Percentiles rank a stretch among this genome's conserved stretches.
Conservation (phyloP, 768 basidiomycete genomes). For the Auriscalpium microsporum region DNA sequence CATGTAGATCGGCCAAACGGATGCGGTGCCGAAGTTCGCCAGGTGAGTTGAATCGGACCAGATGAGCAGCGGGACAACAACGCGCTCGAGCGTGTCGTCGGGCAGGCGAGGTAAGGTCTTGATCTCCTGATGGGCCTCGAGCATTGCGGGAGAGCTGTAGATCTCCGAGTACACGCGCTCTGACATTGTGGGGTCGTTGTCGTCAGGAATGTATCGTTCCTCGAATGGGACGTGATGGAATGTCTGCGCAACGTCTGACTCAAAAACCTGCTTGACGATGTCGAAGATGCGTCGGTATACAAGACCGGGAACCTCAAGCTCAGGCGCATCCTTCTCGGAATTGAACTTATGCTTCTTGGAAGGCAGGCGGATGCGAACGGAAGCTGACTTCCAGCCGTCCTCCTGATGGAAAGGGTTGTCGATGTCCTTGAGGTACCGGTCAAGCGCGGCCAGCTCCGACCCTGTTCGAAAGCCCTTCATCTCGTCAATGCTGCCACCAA, state of each 20-base stretch:
- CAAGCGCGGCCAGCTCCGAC: background rate
- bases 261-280: background rate
- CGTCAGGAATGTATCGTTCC: background rate
- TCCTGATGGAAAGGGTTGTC: background rate
- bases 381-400: background rate
- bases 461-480: background rate
- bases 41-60: slow-evolving; percentile 25
- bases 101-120: background rate
- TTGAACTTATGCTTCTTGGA: background rate
- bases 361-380: background rate
- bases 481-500: background rate
- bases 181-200: background rate
- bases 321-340: background rate
- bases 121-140: background rate
- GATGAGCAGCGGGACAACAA: background rate
- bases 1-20: slow-evolving; percentile 32
- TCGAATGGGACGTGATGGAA: background rate
- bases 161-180: background rate
- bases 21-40: slow-evolving; percentile 22
- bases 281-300: background rate
- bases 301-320: background rate
- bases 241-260: slow-evolving; percentile 5
- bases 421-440: background rate
- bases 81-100: background rate
- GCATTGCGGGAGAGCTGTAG: background rate